These are phyloP conservation scores for Wickerhamomyces mucosus DNA, from an alignment of 805 yeast genomes.

Conservation along the genomic window DNA sequence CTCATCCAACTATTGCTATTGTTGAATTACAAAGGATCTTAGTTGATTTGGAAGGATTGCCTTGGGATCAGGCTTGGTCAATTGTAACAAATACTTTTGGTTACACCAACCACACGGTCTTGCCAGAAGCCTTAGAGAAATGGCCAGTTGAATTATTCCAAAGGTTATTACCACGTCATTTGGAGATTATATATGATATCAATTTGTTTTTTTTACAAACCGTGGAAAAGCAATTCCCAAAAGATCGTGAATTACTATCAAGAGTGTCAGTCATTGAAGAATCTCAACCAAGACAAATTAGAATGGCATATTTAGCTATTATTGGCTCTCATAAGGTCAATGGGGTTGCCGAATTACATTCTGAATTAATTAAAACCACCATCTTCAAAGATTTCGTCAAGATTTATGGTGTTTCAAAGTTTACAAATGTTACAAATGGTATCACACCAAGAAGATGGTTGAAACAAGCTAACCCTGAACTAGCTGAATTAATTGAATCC, in stretches of 20 bases:
- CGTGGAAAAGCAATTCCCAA: constrained; percentile 72
- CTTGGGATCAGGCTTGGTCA: constrained; percentile 81
- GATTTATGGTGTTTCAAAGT: constrained; percentile 72
- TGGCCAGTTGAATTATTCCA: constrained; percentile 86
- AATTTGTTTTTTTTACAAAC: constrained; percentile 68
- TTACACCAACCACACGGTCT: constrained; percentile 91
- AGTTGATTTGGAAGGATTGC: constrained; percentile 73
- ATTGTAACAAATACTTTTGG: constrained; percentile 77
- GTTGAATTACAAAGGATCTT: constrained; percentile 83
- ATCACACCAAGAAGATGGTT: constrained; percentile 96
- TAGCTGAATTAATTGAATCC: constrained; percentile 64
- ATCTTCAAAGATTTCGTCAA: constrained; percentile 85
- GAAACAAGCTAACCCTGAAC: constrained; percentile 81
- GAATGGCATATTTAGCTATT: constrained; percentile 89
- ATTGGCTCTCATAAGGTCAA: constrained; percentile 89
- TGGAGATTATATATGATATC: constrained; percentile 83
- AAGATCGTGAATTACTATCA: constrained; percentile 48
- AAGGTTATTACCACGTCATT: constrained; percentile 77
- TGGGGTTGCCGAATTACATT: constrained; percentile 94
- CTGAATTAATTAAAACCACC: constrained; percentile 82
- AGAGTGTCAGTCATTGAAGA: constrained; percentile 85
- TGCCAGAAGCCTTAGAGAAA: constrained; percentile 91
- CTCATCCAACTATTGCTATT: constrained; percentile 88
- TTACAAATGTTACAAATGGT: constrained; percentile 90
- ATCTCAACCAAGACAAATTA: constrained; percentile 65